Evolutionary conservation across 352 stramenopile genomes (phyloP).

Genomic region (Phytophthora hibernalis): DNA sequence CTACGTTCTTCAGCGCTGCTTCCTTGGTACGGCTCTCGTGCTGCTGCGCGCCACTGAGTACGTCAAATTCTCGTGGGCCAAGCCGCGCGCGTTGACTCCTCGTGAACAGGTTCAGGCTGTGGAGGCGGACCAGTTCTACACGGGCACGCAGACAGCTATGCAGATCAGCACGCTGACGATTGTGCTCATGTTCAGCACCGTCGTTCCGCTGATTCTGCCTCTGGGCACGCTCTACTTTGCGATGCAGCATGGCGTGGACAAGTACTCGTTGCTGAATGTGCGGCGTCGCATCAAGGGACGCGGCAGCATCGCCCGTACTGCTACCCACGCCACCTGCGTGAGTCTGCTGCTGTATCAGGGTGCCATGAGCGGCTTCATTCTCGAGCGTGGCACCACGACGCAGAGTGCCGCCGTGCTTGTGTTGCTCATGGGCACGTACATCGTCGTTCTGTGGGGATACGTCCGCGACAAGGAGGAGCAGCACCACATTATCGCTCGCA

Average conservation of each 20-base stretch:
- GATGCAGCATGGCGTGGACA: conserved; percentile 88
- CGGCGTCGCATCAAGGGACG: conserved; percentile 85
- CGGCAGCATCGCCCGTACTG: conserved; percentile 82
- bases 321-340: conserved; percentile 82
- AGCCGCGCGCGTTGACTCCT: conserved; percentile 76
- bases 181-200: conserved; percentile 87
- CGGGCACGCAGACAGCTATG: conserved; percentile 80
- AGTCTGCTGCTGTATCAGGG: conserved; percentile 83
- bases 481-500: conserved; percentile 51
- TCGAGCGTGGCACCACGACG: conserved; percentile 77
- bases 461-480: conserved; percentile 87
- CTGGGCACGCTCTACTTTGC: conserved; percentile 84
- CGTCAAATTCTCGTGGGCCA: conserved; percentile 83
- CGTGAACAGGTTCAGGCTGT: conserved; percentile 76
- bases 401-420: conserved; percentile 76
- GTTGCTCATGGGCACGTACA: conserved; percentile 86
- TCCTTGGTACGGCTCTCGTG: conserved; percentile 80
- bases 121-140: conserved; percentile 84
- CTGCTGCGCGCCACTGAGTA: conserved; percentile 82
- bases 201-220: conserved; percentile 85
- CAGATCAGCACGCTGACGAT: conserved; percentile 88
- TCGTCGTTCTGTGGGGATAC: conserved; percentile 83
- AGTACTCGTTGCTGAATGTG: conserved; percentile 84
- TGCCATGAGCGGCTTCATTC: conserved; percentile 87
- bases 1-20: conserved; percentile 86